These are phyloP conservation scores for Podaxis pistillaris DNA, from an alignment of 768 basidiomycete genomes.

Conservation along the genomic window DNA sequence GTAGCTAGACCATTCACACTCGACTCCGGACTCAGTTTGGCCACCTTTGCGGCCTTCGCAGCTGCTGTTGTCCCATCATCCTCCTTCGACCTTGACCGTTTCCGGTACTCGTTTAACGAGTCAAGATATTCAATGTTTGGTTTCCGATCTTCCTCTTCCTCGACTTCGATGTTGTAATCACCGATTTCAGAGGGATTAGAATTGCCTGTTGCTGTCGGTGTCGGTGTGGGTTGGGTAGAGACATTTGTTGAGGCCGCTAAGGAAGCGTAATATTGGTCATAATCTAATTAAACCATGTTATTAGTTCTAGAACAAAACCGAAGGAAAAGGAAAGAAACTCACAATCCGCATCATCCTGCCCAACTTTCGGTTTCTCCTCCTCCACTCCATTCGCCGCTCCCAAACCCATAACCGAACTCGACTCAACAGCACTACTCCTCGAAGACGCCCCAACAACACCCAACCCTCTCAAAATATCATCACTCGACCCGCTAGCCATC, in stretches of 20 bases:
- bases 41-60: conserved; percentile 42
- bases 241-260: conserved; percentile 59
- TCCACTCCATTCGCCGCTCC: conserved; percentile 18
- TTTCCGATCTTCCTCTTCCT: conserved; percentile 72
- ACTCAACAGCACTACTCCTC: conserved; percentile 2
- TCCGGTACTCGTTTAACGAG: conserved; percentile 68
- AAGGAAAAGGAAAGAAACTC: conserved; percentile 25
- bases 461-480: conserved; percentile 70
- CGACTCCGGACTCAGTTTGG: conserved; percentile 24
- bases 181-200: conserved; percentile 50
- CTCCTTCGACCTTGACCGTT: conserved; percentile 68
- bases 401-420: conserved; percentile 19
- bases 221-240: conserved; percentile 62
- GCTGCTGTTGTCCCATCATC: conserved; percentile 25
- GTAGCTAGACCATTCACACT: conserved; percentile 3
- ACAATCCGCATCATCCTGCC: conserved; percentile 63
- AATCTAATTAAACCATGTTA: conserved; percentile 43
- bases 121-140: conserved; percentile 66
- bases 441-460: conserved; percentile 48
- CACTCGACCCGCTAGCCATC: conserved; percentile 43
- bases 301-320: neutral
- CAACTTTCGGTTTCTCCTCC: conserved; percentile 43
- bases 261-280: conserved; percentile 81
- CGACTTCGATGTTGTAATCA: conserved; percentile 27
- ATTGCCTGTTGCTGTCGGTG: conserved; percentile 43